These are phyloP conservation scores for Boechera divaricarpa DNA, from an alignment of 345 rosid genomes.

Conservation along the genomic window DNA sequence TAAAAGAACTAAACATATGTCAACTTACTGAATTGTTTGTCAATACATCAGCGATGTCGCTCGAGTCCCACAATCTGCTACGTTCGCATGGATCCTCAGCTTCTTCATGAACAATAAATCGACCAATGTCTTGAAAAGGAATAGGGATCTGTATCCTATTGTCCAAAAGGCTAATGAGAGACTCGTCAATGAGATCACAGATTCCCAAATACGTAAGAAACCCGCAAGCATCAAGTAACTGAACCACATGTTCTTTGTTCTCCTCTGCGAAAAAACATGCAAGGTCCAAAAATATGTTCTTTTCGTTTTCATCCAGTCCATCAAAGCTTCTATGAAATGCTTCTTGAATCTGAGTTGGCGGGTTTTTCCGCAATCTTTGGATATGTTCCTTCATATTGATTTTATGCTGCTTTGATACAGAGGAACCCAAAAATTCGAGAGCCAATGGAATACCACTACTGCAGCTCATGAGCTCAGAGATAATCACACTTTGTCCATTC, in stretches of 20 bases:
- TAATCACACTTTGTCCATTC: neutral
- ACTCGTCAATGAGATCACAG: constrained; percentile 43
- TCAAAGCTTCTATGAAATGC: constrained; percentile 45
- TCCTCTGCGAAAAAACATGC: constrained; percentile 44
- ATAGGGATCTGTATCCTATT: constrained; percentile 31
- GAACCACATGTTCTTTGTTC: constrained; percentile 33
- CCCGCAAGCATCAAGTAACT: constrained; percentile 42
- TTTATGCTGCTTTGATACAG: constrained; percentile 23
- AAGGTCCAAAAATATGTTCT: constrained; percentile 46
- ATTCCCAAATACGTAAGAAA: constrained; percentile 40
- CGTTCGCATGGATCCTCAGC: constrained; percentile 18
- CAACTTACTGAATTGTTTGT: constrained; percentile 25
- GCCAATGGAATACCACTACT: constrained; percentile 39
- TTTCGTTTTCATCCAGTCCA: constrained; percentile 41
- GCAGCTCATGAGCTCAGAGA: constrained; percentile 16
- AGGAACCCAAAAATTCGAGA: neutral
- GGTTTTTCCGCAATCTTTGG: constrained; percentile 3
- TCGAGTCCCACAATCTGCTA: constrained; percentile 41
- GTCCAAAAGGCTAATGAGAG: constrained; percentile 34
- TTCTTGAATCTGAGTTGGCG: constrained; percentile 34
- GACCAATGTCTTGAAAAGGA: constrained; percentile 45
- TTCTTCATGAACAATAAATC: constrained; percentile 34
- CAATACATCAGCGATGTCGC: constrained; percentile 36
- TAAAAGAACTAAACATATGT: neutral
- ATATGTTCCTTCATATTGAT: constrained; percentile 29